Conservation (phyloP, 139 green algal genomes). For the Auxenochlorella protothecoides region DNA sequence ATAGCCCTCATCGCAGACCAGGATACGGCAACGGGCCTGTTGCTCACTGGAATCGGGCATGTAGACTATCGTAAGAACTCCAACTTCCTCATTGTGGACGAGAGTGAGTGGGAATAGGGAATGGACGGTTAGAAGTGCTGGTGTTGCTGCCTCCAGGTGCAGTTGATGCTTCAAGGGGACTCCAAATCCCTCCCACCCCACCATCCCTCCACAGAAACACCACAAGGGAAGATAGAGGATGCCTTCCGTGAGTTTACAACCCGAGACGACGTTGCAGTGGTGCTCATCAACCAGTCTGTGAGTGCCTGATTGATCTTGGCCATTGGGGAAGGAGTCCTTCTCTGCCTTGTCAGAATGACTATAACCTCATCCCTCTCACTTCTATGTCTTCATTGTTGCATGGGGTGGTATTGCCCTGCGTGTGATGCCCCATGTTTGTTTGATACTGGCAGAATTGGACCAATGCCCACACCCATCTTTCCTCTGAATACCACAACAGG, state of each 20-base stretch:
- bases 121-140: neutral
- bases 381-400: no score
- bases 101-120: conserved; percentile 46
- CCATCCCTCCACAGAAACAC: conserved; percentile 48
- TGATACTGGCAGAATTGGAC: conserved; percentile 18
- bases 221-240: conserved; percentile 72
- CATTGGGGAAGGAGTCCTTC: neutral
- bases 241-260: conserved; percentile 88
- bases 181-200: neutral
- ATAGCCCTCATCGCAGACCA: conserved; percentile 53
- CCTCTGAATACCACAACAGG: conserved; percentile 8
- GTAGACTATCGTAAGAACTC: conserved; percentile 77
- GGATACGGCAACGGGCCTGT: conserved; percentile 96
- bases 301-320: neutral
- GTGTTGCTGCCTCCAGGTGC: neutral
- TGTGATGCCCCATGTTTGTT: neutral
- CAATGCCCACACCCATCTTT: neutral
- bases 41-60: conserved; percentile 91
- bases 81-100: conserved; percentile 95
- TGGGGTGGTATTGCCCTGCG: no score
- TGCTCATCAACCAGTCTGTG: conserved; percentile 84
- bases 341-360: no score
- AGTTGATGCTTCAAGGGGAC: neutral
- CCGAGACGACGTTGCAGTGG: conserved; percentile 86
- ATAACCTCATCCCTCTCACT: no score